Base-by-base conservation (phyloP, 2,329 filamentous ascomycete species). In the Alternaria angustiovoidea region DNA sequence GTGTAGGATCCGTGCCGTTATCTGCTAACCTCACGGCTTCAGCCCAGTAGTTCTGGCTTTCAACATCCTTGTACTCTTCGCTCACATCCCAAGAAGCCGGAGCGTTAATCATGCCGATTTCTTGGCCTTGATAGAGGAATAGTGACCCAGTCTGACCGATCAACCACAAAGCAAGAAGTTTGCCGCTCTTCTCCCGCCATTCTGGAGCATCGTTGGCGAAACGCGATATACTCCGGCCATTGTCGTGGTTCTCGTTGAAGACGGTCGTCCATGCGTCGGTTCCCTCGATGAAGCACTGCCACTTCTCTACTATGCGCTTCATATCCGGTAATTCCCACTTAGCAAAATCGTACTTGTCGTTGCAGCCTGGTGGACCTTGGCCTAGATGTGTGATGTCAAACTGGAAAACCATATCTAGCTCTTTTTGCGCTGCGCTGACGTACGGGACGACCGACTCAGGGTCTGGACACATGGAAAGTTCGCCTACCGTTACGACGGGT, bases 161-260 rank as follows among this genome's bases (percentile, higher is more conserved):
- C 53, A 83, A 76, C 75, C 85, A 79, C n/a, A 85, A 73, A 1
- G 84, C 81, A 18, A 88, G 79, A 0, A 54, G 30, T 11, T 54
- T 54, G 6, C 38, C 51, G 30, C 81, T 81, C 11, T 73, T 64
- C 11, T 70, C 79, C 24, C 84, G 80, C 67, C 80, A 77, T 43
- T 79, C 75, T 0, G 81, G 81, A 11, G 82, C 77, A 53, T 85
- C 83, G 14, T 79, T 81, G 0, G 80, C 81, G 59, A 83, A 86
- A 3, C 86, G 82, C 2, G 84, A 85, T 5, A 89, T 77, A 2
- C 83, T 84, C 1, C 88, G 81, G 3, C 83, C 82, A 58, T 87
- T 83, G 69, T 90, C 88, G 72, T 90, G 88, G 66, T 89, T 89
- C 69, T 90, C 88, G 55, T 86, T 81, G 68, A 89, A 90, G 0